phyloP scores from a whole-genome alignment of 169 alveolate species.

The Plasmodium gallinaceum region DNA sequence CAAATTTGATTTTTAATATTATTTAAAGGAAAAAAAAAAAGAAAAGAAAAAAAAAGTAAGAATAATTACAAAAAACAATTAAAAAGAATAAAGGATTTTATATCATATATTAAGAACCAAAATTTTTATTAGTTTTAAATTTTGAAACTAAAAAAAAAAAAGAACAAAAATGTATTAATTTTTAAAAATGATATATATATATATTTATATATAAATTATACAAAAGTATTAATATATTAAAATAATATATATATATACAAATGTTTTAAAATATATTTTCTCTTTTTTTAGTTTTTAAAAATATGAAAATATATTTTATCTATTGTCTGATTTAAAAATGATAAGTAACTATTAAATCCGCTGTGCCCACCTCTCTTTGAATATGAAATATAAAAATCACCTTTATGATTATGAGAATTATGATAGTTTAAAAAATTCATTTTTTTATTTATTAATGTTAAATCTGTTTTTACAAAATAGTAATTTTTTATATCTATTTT shows the following conservation, averaged over 20 bases:
- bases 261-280: neutral
- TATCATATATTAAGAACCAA: no score
- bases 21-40: no score
- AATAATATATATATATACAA: neutral
- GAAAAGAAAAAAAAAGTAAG: no score
- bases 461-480: neutral
- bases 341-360: conserved; percentile 16
- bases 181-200: no score
- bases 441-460: neutral
- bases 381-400: conserved; percentile 31
- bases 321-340: conserved; percentile 1
- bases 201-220: no score
- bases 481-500: conserved; percentile 9
- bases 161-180: no score
- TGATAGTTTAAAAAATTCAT: conserved; percentile 25
- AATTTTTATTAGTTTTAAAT: no score
- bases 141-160: no score
- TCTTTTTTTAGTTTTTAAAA: neutral
- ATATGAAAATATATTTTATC: conserved; percentile 33
- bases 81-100: no score
- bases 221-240: no score
- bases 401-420: neutral
- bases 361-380: conserved; percentile 52
- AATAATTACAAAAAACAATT: no score
- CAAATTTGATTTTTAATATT: no score